Evolutionary conservation across 2,329 filamentous ascomycete species (phyloP).

Genomic region (Beauveria caledonica): DNA sequence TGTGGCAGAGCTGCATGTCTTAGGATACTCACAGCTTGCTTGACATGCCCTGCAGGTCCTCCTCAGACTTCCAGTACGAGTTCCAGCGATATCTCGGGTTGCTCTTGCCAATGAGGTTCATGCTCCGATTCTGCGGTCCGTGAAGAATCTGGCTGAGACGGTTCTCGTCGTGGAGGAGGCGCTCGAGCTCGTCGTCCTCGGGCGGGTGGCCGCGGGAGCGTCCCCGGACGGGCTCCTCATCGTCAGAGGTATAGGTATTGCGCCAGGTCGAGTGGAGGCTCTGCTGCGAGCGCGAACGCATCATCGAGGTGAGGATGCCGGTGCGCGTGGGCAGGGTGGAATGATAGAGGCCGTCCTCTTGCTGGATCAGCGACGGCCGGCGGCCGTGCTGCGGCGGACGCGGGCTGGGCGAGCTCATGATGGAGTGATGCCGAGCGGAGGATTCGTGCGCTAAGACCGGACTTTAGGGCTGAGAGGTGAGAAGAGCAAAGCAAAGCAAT

Average conservation of each 20-base stretch:
- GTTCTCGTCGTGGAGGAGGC: conserved; percentile 45
- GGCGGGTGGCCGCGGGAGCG: conserved; percentile 17
- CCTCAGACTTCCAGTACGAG: conserved; percentile 74
- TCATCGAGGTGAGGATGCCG: conserved; percentile 30
- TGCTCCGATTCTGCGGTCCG: conserved; percentile 68
- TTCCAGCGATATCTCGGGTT: conserved; percentile 84
- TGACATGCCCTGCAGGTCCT: conserved; percentile 62
- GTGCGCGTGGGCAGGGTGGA: conserved; percentile 28
- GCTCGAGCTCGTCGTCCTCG: conserved; percentile 37
- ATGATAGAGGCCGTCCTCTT: conserved; percentile 24
- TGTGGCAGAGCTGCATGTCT: not conserved
- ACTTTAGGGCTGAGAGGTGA: too few species aligned
- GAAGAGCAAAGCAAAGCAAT: too few species aligned
- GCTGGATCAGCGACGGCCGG: conserved; percentile 25
- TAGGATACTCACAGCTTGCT: conserved; percentile 52
- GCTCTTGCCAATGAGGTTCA: conserved; percentile 79
- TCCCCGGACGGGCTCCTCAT: conserved; percentile 12
- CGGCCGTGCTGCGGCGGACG: conserved; percentile 16
- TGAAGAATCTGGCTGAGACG: conserved; percentile 51
- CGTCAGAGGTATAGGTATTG: conserved; percentile 14
- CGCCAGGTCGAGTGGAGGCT: conserved; percentile 22
- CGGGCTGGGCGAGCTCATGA: conserved; percentile 12
- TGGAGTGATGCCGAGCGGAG: not conserved
- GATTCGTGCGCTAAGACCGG: too few species aligned
- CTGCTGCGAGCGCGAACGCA: conserved; percentile 30